Percentiles rank a stretch among this genome's conserved stretches.
Evolutionary conservation across 2,329 filamentous ascomycete species (phyloP).

Genomic region (Epichloe glyceriae): DNA sequence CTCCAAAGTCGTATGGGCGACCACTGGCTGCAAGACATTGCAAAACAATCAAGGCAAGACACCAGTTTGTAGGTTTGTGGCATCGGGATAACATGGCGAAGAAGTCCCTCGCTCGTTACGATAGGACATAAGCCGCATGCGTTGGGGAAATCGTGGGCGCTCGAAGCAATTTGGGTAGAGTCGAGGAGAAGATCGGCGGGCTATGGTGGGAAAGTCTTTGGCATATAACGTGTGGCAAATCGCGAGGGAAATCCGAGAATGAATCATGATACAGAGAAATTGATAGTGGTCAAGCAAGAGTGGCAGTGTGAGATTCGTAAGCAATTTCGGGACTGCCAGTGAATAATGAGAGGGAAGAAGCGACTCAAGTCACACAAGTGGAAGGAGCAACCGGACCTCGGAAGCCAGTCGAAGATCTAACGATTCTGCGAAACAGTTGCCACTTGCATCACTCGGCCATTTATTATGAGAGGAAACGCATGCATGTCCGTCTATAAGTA

Average conservation of each 20-base stretch:
- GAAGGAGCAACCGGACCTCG: constrained; percentile 2
- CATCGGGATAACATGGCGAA: constrained; percentile 4
- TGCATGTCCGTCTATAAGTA: too few species aligned
- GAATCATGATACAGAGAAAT: background rate
- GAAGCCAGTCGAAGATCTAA: background rate
- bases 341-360: background rate
- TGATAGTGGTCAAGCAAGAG: background rate
- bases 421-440: background rate
- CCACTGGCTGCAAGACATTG: constrained; percentile 4
- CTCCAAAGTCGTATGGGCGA: constrained; percentile 39
- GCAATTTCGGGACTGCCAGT: background rate
- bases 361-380: constrained; percentile 3
- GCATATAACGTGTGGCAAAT: background rate
- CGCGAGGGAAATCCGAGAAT: background rate
- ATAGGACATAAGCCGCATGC: background rate
- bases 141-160: background rate
- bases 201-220: background rate
- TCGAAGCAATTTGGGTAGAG: background rate
- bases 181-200: too few species aligned
- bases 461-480: too few species aligned
- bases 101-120: background rate
- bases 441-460: too few species aligned
- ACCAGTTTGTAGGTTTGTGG: background rate
- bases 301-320: background rate
- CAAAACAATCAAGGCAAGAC: background rate